Conservation (phyloP, 768 basidiomycete species). For the Lactarius deliciosus region DNA sequence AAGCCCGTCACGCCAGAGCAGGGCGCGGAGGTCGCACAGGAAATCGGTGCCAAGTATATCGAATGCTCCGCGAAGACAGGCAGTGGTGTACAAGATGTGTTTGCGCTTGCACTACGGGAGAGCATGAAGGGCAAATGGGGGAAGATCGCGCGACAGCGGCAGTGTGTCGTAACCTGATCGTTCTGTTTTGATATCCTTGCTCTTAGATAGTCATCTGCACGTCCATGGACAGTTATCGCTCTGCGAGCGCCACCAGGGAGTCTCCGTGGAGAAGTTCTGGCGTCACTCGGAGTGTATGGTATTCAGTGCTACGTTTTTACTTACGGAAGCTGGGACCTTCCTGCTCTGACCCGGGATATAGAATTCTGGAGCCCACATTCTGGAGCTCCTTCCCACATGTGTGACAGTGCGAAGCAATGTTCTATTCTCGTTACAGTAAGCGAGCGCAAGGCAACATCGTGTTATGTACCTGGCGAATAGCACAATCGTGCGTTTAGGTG, state of each 20-base stretch:
- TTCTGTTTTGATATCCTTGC: slow-evolving; percentile 10
- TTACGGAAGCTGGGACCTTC: slow-evolving; percentile 17
- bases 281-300: slow-evolving; percentile 10
- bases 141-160: slow-evolving; percentile 64
- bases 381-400: slow-evolving; percentile 15
- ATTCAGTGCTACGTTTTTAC: slow-evolving; percentile 7
- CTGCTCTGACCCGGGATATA: neutral
- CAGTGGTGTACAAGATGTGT: slow-evolving; percentile 87
- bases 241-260: slow-evolving; percentile 9
- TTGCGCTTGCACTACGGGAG: slow-evolving; percentile 84
- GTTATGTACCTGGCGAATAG: slow-evolving; percentile 12
- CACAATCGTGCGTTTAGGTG: slow-evolving; percentile 2
- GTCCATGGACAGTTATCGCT: slow-evolving; percentile 22
- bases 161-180: slow-evolving; percentile 63
- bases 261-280: neutral
- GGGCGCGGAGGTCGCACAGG: slow-evolving; percentile 80
- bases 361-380: neutral
- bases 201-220: slow-evolving; percentile 16
- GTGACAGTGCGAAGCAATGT: slow-evolving; percentile 8
- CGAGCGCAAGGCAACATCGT: slow-evolving; percentile 23
- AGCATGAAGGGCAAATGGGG: slow-evolving; percentile 81
- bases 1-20: slow-evolving; percentile 79
- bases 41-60: slow-evolving; percentile 90
- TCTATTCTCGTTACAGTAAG: slow-evolving; percentile 2
- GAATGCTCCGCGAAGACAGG: slow-evolving; percentile 97